phyloP scores from a whole-genome alignment of 2,329 filamentous ascomycete genomes.

The Nannizziopsis arthrosporioides region DNA sequence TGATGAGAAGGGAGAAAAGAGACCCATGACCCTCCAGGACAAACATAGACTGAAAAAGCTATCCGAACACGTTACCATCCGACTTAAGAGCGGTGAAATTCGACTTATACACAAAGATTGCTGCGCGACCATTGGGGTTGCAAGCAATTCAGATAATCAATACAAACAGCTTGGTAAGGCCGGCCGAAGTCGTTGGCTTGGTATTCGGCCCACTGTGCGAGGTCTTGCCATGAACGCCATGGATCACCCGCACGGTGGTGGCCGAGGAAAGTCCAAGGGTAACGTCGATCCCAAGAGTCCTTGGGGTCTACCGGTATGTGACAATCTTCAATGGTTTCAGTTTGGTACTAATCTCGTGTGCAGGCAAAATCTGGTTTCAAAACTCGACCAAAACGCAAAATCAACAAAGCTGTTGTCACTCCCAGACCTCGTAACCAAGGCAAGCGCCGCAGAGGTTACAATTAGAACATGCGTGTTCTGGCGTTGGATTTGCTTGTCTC shows the following conservation, averaged over 20 bases:
- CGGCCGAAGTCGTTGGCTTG: constrained; percentile 82
- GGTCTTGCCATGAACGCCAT: constrained; percentile 98
- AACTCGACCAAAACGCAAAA: constrained; percentile 75
- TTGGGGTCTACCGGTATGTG: constrained; percentile 85
- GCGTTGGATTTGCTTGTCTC: background rate
- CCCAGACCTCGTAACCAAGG: constrained; percentile 80
- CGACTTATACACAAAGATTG: constrained; percentile 82
- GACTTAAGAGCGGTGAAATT: constrained; percentile 85
- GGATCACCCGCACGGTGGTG: constrained; percentile 97
- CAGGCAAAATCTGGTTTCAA: constrained; percentile 59
- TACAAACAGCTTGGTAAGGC: constrained; percentile 90
- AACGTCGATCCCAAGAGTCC: constrained; percentile 89
- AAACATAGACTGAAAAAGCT: constrained; percentile 43
- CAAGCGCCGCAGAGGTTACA: constrained; percentile 63
- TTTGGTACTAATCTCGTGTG: constrained; percentile 9
- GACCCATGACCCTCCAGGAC: constrained; percentile 26
- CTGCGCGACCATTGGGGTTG: constrained; percentile 84
- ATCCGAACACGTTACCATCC: constrained; percentile 68
- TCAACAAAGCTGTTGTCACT: constrained; percentile 83
- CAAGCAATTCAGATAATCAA: constrained; percentile 86
- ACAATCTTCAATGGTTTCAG: constrained; percentile 4
- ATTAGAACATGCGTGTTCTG: constrained; percentile 21
- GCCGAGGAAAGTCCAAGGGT: constrained; percentile 98
- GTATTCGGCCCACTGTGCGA: constrained; percentile 87
- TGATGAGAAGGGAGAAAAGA: constrained; percentile 12